A percentile compares a stretch with the other conserved stretches of the same genome.
Conservation (phyloP, 768 basidiomycete genomes). For the Paxillus involutus region DNA sequence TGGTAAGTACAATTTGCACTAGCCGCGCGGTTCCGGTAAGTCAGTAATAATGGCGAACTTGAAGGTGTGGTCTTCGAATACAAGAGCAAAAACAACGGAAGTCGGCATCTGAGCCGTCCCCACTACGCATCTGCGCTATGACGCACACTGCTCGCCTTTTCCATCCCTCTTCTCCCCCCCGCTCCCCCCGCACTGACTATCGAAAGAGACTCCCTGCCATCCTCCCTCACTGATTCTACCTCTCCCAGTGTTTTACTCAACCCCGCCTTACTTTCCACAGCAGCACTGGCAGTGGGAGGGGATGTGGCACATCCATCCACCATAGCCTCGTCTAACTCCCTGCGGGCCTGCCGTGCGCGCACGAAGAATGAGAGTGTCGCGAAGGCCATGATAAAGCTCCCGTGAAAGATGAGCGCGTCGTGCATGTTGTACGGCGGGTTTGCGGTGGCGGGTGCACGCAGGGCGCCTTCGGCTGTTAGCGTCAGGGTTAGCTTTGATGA, state of each 20-base stretch:
- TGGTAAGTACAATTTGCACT: background rate
- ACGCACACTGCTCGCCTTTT: too few relatives aligned
- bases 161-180: background rate
- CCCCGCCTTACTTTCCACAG: background rate
- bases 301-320: slow-evolving; percentile 1
- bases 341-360: slow-evolving; percentile 60
- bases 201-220: slow-evolving; percentile 35
- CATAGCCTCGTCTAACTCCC: slow-evolving; percentile 61
- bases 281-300: background rate
- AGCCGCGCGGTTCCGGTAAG: background rate
- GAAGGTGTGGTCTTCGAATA: too few relatives aligned
- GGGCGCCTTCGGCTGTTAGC: slow-evolving; percentile 57
- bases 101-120: too few relatives aligned
- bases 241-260: background rate
- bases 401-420: slow-evolving; percentile 66
- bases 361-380: slow-evolving; percentile 48
- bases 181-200: slow-evolving; percentile 18
- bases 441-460: slow-evolving; percentile 60
- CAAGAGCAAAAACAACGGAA: too few relatives aligned
- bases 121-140: too few relatives aligned
- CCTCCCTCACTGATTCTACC: background rate
- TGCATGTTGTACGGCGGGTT: slow-evolving; percentile 76
- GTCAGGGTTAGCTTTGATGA: background rate
- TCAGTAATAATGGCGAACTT: background rate
- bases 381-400: slow-evolving; percentile 42